phyloP scores from a whole-genome alignment of 1,139 yeast species.

The Sugiyamaella novakii region DNA sequence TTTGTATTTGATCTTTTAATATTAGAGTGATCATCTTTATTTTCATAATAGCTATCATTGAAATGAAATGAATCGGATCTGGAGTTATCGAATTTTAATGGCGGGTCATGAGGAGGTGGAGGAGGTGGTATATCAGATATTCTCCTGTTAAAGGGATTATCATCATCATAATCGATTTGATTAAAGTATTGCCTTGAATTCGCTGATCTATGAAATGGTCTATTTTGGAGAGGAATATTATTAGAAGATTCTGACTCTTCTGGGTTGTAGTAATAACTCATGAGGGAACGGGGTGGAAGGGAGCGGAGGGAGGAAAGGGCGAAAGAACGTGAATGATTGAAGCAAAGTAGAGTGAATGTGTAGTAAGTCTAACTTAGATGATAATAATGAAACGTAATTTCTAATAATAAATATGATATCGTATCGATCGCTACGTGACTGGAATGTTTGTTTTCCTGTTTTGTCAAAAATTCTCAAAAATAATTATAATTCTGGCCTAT shows the following conservation, averaged over 20 bases:
- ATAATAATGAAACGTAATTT: too few species aligned
- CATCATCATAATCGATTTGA: conserved; percentile 6
- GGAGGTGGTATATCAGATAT: conserved; percentile 9
- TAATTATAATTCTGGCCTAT: too few species aligned
- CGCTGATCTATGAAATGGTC: conserved; percentile 17
- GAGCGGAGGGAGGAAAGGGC: too few species aligned
- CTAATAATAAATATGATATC: too few species aligned
- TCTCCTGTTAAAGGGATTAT: conserved; percentile 2
- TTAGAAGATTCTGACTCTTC: conserved; percentile 8
- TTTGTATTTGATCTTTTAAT: background rate
- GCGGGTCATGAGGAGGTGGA: conserved; percentile 14
- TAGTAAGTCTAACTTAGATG: too few species aligned
- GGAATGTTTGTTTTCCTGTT: too few species aligned
- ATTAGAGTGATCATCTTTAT: background rate
- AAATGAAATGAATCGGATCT: conserved; percentile 3
- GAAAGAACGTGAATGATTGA: too few species aligned
- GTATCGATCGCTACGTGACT: too few species aligned
- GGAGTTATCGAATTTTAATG: background rate
- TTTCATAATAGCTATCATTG: conserved; percentile 3
- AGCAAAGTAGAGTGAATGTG: too few species aligned
- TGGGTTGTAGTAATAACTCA: conserved; percentile 20
- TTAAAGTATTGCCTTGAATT: conserved; percentile 11
- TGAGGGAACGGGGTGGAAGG: too few species aligned
- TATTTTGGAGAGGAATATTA: conserved; percentile 17
- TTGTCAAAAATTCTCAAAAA: too few species aligned